Evolutionary conservation across 345 rosid species (phyloP), one percentile per base, ranked within the genome.

Genomic region (Acer saccharum): DNA sequence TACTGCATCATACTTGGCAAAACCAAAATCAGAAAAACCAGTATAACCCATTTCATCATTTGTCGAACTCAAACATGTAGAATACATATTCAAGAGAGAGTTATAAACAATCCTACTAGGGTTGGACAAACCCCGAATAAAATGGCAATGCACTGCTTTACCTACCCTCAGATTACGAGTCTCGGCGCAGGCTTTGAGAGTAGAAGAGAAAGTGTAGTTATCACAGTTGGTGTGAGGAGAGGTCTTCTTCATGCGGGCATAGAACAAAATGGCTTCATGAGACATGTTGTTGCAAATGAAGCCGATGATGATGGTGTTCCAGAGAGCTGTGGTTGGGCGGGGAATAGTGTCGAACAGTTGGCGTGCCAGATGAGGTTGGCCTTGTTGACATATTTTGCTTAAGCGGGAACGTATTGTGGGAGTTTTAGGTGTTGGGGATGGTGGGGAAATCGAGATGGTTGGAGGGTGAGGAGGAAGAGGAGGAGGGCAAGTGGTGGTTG

Each of bases 301-400:
- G 39, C 98, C 95, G 18, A 95, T 93, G 78, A 95, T 88, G 72
- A 95, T 88, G 23, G 98, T 89, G 90, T 95, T 95, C 94, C 95
- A 93, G 0, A 95, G 81, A 72, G 89, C 91, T 6, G 91, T 86
- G 3, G 89, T 86, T 21, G 98, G 98, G 73, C 87, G 93, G 21
- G 95, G 88, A 84, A 93, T 88, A 72, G 92, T 76, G 77, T 93
- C 98, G 84, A 93, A 91, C 87, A 91, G 86, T 29, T 93, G 97
- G 86, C 94, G 97, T 10, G 92, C 98, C 12, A 91, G 87, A 35
- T 80, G 88, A 71, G 94, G 94, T 71, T 90, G 89, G 62, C 95
- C 95, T 32, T 91, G 89, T 84, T 88, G 95, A 69, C 98, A 95
- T 62, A 91, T 85, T 39, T 72, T 76, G 80, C 97, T 85, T n/a